Percentiles rank a stretch among this genome's conserved stretches.
These are phyloP conservation scores for Buxus sempervirens DNA, from an alignment of 164 flowering plant species.

Conservation along the genomic window DNA sequence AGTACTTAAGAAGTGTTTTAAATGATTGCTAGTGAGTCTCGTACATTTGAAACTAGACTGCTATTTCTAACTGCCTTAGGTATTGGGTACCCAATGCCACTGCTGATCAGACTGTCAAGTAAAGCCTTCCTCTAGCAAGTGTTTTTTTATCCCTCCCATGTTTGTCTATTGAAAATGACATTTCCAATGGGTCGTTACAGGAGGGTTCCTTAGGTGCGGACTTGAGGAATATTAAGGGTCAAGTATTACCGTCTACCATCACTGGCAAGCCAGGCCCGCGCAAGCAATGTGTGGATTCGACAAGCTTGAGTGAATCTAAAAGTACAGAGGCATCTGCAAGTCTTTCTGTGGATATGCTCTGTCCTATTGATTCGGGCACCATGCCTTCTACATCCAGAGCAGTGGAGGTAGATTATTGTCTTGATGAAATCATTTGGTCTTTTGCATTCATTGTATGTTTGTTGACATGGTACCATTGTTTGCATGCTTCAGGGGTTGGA, in stretches of 20 bases:
- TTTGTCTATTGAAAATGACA: background rate
- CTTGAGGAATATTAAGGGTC: conserved; percentile 65
- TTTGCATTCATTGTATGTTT: background rate
- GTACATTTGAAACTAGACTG: too few species aligned
- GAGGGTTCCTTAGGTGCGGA: conserved; percentile 57
- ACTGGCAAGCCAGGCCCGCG: conserved; percentile 47
- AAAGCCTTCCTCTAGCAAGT: background rate
- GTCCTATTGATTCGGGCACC: conserved; percentile 65
- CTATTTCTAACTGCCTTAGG: too few species aligned
- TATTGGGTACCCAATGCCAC: too few species aligned
- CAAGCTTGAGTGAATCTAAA: conserved; percentile 59
- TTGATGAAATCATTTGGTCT: background rate
- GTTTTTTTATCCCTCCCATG: background rate
- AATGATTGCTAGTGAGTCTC: too few species aligned
- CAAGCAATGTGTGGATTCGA: conserved; percentile 56
- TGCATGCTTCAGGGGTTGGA: conserved; percentile 43
- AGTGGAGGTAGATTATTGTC: conserved; percentile 40
- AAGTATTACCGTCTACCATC: conserved; percentile 45
- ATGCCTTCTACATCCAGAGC: conserved; percentile 62
- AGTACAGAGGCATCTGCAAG: conserved; percentile 73
- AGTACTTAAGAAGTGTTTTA: too few species aligned
- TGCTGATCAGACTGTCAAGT: background rate
- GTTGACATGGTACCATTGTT: background rate
- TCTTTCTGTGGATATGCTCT: conserved; percentile 59
- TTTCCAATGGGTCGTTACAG: conserved; percentile 30